A percentile compares a stretch with the other conserved stretches of the same genome.
Evolutionary conservation across 768 basidiomycete species (phyloP).

Genomic region (Termitomyces sp.): DNA sequence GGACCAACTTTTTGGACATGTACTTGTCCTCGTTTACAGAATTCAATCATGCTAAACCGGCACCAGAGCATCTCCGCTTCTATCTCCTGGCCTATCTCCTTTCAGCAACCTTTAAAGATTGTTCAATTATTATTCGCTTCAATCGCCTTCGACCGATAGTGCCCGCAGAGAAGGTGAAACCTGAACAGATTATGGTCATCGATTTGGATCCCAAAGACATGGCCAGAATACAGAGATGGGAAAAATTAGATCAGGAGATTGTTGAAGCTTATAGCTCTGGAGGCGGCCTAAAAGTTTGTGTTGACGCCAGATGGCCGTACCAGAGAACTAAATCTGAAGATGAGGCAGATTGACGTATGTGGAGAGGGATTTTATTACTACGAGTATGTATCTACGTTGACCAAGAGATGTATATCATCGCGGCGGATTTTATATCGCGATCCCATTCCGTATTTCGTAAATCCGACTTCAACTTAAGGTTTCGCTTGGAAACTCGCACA

Average conservation of each 20-base stretch:
- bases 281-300: constrained; percentile 23
- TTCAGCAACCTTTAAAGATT: constrained; percentile 95
- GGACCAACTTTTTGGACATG: constrained; percentile 52
- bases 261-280: constrained; percentile 33
- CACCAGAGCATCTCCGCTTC: constrained; percentile 45
- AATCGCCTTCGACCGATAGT: constrained; percentile 21
- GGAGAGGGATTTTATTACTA: background rate
- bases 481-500: background rate
- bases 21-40: constrained; percentile 35
- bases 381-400: background rate
- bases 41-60: constrained; percentile 31
- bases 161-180: constrained; percentile 10
- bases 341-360: background rate
- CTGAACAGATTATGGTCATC: constrained; percentile 55
- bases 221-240: constrained; percentile 63
- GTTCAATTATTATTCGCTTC: constrained; percentile 51
- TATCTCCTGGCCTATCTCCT: constrained; percentile 74
- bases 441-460: background rate
- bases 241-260: constrained; percentile 65
- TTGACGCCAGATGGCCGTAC: constrained; percentile 19
- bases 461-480: background rate
- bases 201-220: constrained; percentile 84
- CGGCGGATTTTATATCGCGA: background rate
- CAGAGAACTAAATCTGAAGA: background rate
- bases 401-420: background rate